Conservation (phyloP, 2,329 filamentous ascomycete genomes). For the Leptographium wingfieldii region DNA sequence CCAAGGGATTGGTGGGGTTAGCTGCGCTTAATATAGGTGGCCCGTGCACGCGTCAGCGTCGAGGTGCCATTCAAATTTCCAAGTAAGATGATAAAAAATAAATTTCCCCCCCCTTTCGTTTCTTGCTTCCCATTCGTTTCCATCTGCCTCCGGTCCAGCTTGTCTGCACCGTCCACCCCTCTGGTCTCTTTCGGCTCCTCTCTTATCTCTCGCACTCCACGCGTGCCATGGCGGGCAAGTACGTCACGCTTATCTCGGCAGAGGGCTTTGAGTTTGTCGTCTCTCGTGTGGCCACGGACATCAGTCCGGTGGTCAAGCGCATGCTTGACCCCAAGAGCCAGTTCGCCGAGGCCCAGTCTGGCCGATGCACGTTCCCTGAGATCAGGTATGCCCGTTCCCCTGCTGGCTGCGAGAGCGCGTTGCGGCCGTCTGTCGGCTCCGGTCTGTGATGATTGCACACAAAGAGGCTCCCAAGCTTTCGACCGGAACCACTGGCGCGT, state of each 20-base stretch:
- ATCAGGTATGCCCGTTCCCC: conserved; percentile 48
- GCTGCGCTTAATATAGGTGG: too few relatives aligned
- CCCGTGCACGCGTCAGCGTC: too few relatives aligned
- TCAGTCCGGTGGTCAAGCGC: conserved; percentile 60
- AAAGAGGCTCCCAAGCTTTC: conserved; percentile 8
- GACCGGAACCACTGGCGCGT: conserved; percentile 9
- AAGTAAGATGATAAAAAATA: too few relatives aligned
- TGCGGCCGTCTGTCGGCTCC: neutral
- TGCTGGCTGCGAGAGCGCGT: too few relatives aligned
- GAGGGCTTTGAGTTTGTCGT: conserved; percentile 71
- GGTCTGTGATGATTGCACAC: conserved; percentile 19
- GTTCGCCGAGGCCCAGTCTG: conserved; percentile 52
- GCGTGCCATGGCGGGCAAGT: conserved; percentile 36
- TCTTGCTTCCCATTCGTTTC: too few relatives aligned
- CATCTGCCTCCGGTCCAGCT: too few relatives aligned
- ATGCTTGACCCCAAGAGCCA: conserved; percentile 59
- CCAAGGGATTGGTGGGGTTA: too few relatives aligned
- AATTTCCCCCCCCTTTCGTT: too few relatives aligned
- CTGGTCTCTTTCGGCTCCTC: neutral
- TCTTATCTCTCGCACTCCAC: conserved; percentile 3
- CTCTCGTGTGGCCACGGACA: conserved; percentile 54
- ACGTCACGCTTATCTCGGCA: conserved; percentile 63
- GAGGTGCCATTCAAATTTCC: too few relatives aligned
- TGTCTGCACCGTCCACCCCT: neutral
- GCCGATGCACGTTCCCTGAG: conserved; percentile 55